These are phyloP conservation scores for Solanum appendiculatum DNA, from an alignment of 257 asterid genomes.

Conservation along the genomic window DNA sequence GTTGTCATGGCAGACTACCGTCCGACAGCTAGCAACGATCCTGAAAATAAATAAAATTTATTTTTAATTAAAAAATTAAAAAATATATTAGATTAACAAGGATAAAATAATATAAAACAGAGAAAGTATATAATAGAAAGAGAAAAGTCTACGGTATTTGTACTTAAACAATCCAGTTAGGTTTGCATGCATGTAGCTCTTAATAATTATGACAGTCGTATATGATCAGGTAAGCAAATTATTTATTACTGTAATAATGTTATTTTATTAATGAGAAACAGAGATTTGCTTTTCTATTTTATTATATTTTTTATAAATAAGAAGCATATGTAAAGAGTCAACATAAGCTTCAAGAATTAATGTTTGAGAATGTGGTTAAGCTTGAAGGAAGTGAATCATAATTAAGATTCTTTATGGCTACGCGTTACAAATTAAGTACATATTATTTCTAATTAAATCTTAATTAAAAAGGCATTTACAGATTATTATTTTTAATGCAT, in stretches of 20 bases:
- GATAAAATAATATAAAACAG: too few species aligned
- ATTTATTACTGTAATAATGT: neutral
- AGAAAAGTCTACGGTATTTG: neutral
- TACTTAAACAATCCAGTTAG: neutral
- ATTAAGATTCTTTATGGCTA: neutral
- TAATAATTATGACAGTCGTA: neutral
- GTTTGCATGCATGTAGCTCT: neutral
- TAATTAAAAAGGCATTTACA: neutral
- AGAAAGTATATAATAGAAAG: neutral
- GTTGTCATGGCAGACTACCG: too few species aligned
- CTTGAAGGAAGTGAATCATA: neutral
- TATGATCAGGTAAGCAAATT: neutral
- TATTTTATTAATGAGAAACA: neutral
- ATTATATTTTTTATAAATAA: neutral
- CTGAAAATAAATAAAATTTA: too few species aligned
- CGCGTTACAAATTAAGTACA: neutral
- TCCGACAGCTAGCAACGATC: too few species aligned
- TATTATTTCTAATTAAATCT: neutral
- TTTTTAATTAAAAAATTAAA: too few species aligned
- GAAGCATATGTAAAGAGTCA: neutral
- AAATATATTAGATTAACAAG: too few species aligned
- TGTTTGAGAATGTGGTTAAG: neutral
- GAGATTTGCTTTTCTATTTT: neutral
- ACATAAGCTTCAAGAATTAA: neutral
- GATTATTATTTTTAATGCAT: neutral